Evolutionary conservation across 805 yeast species (phyloP).

Genomic region (Clavispora vitiphila): DNA sequence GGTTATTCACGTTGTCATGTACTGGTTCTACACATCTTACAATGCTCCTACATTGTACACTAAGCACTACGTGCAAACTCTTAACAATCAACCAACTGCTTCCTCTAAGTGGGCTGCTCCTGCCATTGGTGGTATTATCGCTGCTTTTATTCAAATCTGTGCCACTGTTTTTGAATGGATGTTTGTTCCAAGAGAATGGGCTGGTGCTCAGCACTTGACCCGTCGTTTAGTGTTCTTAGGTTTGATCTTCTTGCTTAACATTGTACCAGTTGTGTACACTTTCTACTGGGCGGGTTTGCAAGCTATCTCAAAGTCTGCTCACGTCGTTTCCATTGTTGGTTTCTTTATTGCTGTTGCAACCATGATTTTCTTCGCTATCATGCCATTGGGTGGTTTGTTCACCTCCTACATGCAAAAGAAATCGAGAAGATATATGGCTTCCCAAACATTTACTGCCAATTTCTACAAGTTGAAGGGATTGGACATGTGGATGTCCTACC

Average conservation of each 20-base stretch:
- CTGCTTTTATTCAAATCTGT: conserved; percentile 69
- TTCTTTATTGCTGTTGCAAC: conserved; percentile 87
- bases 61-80: conserved; percentile 73
- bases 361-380: conserved; percentile 76
- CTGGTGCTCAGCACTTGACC: conserved; percentile 95
- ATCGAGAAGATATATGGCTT: conserved; percentile 84
- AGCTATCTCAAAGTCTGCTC: conserved; percentile 65
- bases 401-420: conserved; percentile 85
- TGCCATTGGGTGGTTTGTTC: conserved; percentile 96
- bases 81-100: conserved; percentile 81
- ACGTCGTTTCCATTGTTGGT: conserved; percentile 75
- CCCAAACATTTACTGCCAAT: conserved; percentile 93
- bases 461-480: conserved; percentile 76
- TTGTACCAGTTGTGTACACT: conserved; percentile 83
- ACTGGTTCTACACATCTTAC: conserved; percentile 94
- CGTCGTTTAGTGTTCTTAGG: conserved; percentile 80
- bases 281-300: conserved; percentile 74
- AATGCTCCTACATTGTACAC: conserved; percentile 92
- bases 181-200: conserved; percentile 97
- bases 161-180: conserved; percentile 94
- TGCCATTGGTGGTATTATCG: conserved; percentile 90
- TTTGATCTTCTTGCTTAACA: conserved; percentile 60
- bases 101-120: conserved; percentile 91
- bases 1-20: conserved; percentile 85
- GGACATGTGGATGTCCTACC: conserved; percentile 94